A percentile compares a stretch with the other conserved stretches of the same genome.
Evolutionary conservation across 768 basidiomycete genomes (phyloP).

Genomic region (Tricholoma hemisulphureum): DNA sequence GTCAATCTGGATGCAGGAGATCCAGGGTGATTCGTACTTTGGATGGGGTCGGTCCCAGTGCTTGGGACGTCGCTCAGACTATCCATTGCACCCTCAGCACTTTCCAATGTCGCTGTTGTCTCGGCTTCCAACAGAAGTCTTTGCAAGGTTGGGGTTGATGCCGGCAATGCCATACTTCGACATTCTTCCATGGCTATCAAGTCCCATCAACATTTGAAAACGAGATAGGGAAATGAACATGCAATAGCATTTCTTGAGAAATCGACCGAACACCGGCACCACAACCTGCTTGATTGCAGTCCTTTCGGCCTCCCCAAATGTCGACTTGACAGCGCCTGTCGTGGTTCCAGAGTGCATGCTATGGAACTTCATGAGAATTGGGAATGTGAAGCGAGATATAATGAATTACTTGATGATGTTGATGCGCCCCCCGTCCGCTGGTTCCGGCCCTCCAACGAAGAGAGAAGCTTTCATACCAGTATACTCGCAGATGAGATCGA

Average conservation of each 20-base stretch:
- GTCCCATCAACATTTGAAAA: neutral
- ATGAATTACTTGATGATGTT: neutral
- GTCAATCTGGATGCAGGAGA: too few relatives aligned
- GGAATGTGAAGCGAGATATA: neutral
- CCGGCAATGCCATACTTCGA: neutral
- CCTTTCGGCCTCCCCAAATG: neutral
- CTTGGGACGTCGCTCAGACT: too few relatives aligned
- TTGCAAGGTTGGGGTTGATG: neutral
- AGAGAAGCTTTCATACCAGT: constrained; percentile 15
- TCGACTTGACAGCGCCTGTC: neutral
- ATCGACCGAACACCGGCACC: neutral
- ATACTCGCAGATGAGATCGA: constrained; percentile 7
- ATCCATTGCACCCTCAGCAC: too few relatives aligned
- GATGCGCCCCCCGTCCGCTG: neutral
- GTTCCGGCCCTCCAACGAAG: constrained; percentile 7
- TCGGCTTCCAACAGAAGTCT: too few relatives aligned
- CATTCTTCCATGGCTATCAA: neutral
- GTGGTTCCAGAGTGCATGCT: neutral
- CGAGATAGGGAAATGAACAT: neutral
- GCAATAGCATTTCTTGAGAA: neutral
- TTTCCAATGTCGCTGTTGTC: too few relatives aligned
- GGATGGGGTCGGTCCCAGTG: too few relatives aligned
- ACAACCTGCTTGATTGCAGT: neutral
- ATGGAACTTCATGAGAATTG: neutral
- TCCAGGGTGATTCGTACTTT: too few relatives aligned